Evolutionary conservation across 345 rosid genomes (phyloP).

Genomic region (Murraya koenigii): DNA sequence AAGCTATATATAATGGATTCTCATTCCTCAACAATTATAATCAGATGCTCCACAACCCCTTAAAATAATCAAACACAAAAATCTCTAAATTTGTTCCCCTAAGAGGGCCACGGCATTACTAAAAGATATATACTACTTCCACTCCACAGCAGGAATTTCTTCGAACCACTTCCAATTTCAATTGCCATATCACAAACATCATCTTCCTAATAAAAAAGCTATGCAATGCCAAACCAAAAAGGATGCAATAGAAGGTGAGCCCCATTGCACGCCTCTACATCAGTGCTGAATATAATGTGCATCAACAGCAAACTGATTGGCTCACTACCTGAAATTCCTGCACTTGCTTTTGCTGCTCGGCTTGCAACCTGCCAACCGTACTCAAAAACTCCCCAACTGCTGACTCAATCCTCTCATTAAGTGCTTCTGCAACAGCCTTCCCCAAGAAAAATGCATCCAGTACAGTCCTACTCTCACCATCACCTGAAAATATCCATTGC

Average conservation of each 20-base stretch:
- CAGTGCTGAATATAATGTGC: neutral
- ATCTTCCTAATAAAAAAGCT: neutral
- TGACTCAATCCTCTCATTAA: slow-evolving; percentile 78
- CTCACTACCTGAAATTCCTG: slow-evolving; percentile 73
- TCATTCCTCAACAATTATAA: neutral
- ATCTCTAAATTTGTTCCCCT: neutral
- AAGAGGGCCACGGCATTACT: neutral
- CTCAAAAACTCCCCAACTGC: slow-evolving; percentile 82
- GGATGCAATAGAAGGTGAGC: too few relatives aligned
- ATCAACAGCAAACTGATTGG: neutral
- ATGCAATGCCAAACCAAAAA: neutral
- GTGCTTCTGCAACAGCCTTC: slow-evolving; percentile 84
- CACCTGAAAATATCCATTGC: slow-evolving; percentile 42
- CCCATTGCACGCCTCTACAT: neutral
- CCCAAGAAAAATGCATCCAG: slow-evolving; percentile 96
- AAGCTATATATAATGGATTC: neutral
- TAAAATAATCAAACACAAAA: neutral
- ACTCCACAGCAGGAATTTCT: neutral
- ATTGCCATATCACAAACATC: neutral
- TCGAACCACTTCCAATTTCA: neutral
- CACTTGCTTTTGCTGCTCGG: slow-evolving; percentile 90
- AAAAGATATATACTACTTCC: neutral
- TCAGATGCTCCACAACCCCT: neutral
- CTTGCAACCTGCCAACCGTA: slow-evolving; percentile 68
- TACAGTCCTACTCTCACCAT: slow-evolving; percentile 54